phyloP scores from a whole-genome alignment of 2,329 filamentous ascomycete species.

The Aspergillus pseudotamarii region DNA sequence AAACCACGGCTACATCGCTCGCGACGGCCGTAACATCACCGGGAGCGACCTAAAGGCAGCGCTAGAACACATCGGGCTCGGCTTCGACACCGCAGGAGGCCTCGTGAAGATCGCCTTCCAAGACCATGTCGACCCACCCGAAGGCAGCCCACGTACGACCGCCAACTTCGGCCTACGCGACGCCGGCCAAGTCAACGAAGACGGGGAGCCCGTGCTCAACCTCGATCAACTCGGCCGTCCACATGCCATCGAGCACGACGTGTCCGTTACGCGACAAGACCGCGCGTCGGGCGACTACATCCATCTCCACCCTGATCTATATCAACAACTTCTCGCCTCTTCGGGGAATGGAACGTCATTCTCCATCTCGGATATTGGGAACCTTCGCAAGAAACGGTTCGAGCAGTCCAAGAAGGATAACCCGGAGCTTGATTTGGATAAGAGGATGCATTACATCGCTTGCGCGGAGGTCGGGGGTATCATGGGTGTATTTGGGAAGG shows the following conservation, averaged over 20 bases:
- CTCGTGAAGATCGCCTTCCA: constrained; percentile 17
- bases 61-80: constrained; percentile 14
- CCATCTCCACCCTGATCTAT: constrained; percentile 6
- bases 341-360: neutral
- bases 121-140: constrained; percentile 17
- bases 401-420: constrained; percentile 13
- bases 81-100: constrained; percentile 1
- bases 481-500: constrained; percentile 16
- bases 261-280: constrained; percentile 21
- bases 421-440: constrained; percentile 8
- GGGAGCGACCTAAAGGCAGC: constrained; percentile 13
- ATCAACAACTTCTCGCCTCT: constrained; percentile 6
- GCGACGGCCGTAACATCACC: constrained; percentile 19
- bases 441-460: constrained; percentile 11
- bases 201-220: constrained; percentile 12
- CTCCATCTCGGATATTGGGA: constrained; percentile 9
- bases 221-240: constrained; percentile 21
- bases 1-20: constrained; percentile 20
- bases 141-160: constrained; percentile 4
- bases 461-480: constrained; percentile 16
- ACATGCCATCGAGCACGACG: constrained; percentile 21
- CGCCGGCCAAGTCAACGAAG: constrained; percentile 11
- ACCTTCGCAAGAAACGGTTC: constrained; percentile 15
- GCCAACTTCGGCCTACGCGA: constrained; percentile 16
- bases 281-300: constrained; percentile 19